Conservation (phyloP, 1,139 yeast species). For the Candida labiduridarum region DNA sequence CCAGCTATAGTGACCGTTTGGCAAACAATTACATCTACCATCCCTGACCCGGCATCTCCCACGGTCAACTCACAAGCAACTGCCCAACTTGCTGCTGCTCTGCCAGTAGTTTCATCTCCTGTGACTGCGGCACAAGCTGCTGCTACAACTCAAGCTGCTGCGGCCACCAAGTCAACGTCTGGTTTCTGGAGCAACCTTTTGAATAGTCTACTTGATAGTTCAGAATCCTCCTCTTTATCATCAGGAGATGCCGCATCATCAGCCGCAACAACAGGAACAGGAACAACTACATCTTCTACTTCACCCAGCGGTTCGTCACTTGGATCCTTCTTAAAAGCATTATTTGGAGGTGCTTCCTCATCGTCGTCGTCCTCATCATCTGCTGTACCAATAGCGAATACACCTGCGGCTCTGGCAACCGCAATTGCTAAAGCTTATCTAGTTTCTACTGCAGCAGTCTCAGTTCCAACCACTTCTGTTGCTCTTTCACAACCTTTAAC, state of each 20-base stretch:
- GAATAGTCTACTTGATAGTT: conserved; percentile 3
- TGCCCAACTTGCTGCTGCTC: conserved; percentile 10
- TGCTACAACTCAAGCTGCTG: conserved; percentile 9
- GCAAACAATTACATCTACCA: conserved; percentile 26
- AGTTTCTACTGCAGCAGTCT: background rate
- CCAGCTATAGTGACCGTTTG: conserved; percentile 31
- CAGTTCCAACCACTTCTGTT: conserved; percentile 5
- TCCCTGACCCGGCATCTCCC: conserved; percentile 18
- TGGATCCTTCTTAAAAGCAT: conserved; percentile 4
- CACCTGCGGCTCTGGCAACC: background rate
- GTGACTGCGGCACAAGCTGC: conserved; percentile 13
- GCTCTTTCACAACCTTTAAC: conserved; percentile 6
- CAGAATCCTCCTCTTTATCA: conserved; percentile 2
- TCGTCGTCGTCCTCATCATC: conserved; percentile 8
- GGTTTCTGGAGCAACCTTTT: conserved; percentile 10
- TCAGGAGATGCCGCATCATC: conserved; percentile 6
- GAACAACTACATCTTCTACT: conserved; percentile 13
- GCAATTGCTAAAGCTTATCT: background rate
- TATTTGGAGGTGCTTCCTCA: background rate
- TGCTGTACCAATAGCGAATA: background rate
- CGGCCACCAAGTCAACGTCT: conserved; percentile 5
- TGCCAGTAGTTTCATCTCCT: conserved; percentile 2
- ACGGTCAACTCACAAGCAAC: conserved; percentile 6
- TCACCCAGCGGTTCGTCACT: conserved; percentile 3
- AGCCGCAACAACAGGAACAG: conserved; percentile 5